Evolutionary conservation across 1,139 yeast genomes (phyloP).

Genomic region (Yamadazyma blattariae): DNA sequence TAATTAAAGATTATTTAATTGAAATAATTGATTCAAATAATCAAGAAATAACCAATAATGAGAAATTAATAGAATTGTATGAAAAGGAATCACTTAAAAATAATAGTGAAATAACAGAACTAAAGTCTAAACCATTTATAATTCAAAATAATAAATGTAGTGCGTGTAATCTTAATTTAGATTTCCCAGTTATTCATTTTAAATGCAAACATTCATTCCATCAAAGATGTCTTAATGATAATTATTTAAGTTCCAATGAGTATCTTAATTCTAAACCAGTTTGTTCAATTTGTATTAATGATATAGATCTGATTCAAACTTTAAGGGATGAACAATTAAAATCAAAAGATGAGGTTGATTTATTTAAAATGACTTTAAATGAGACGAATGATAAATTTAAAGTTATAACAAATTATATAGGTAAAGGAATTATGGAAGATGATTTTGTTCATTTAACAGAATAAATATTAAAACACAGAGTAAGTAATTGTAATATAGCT

Average conservation of each 20-base stretch:
- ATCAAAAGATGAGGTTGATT: constrained; percentile 57
- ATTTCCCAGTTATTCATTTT: constrained; percentile 81
- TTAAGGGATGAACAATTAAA: constrained; percentile 60
- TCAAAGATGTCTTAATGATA: constrained; percentile 68
- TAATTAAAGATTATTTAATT: constrained; percentile 67
- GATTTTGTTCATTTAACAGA: constrained; percentile 19
- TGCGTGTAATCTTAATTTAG: constrained; percentile 66
- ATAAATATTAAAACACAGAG: not conserved
- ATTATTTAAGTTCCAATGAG: constrained; percentile 19
- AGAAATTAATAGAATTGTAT: constrained; percentile 65
- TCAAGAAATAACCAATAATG: constrained; percentile 66
- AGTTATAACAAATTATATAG: constrained; percentile 75
- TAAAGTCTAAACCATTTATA: constrained; percentile 54
- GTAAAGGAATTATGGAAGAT: constrained; percentile 79
- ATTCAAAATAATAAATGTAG: constrained; percentile 72
- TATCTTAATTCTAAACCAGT: constrained; percentile 16
- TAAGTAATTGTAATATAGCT: not conserved
- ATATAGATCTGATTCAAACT: constrained; percentile 62
- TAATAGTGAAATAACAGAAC: constrained; percentile 49
- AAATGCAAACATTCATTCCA: constrained; percentile 87
- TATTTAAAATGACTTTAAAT: constrained; percentile 58
- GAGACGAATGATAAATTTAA: constrained; percentile 68
- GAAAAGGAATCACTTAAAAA: constrained; percentile 62
- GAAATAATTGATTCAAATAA: constrained; percentile 60
- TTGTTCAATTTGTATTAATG: constrained; percentile 76